phyloP scores from a whole-genome alignment of 805 yeast genomes.

The Wickerhamiella vanderwaltii region DNA sequence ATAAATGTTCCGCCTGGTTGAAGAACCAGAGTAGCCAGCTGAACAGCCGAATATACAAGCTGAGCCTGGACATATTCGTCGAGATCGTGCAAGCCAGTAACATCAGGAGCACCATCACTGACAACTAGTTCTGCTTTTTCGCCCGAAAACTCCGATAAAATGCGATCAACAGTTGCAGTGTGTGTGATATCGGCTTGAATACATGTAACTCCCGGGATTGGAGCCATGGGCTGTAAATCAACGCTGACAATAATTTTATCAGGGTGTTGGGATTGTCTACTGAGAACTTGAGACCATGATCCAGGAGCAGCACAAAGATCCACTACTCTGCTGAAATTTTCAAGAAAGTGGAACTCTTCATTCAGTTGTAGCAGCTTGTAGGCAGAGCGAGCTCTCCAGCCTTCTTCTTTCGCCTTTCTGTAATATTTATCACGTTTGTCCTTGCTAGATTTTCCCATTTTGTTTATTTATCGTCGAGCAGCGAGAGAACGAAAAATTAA shows the following conservation, averaged over 20 bases:
- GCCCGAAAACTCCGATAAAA: slow-evolving; percentile 74
- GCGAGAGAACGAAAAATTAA: too few relatives aligned
- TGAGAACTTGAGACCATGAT: slow-evolving; percentile 93
- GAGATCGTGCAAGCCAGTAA: slow-evolving; percentile 89
- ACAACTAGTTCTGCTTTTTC: slow-evolving; percentile 91
- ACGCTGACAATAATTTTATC: slow-evolving; percentile 79
- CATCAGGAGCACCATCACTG: slow-evolving; percentile 98
- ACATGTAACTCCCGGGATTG: slow-evolving; percentile 80
- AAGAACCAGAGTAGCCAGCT: slow-evolving; percentile 77
- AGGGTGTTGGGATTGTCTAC: slow-evolving; percentile 37
- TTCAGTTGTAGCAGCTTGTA: slow-evolving; percentile 83
- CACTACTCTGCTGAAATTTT: slow-evolving; percentile 68
- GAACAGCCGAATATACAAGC: slow-evolving; percentile 78
- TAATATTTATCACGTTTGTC: slow-evolving; percentile 82
- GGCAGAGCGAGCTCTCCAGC: slow-evolving; percentile 96
- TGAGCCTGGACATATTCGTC: slow-evolving; percentile 98
- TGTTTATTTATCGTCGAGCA: neutral
- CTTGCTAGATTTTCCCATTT: slow-evolving; percentile 89
- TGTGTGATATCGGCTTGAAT: slow-evolving; percentile 96
- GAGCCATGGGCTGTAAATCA: slow-evolving; percentile 95
- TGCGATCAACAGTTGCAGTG: slow-evolving; percentile 70
- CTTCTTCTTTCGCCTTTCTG: slow-evolving; percentile 91
- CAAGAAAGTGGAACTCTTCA: slow-evolving; percentile 74
- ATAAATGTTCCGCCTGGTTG: slow-evolving; percentile 88
- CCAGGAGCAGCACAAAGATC: slow-evolving; percentile 63